Base-by-base conservation (phyloP, 495 filamentous ascomycete species). In the Glonium stellatum region DNA sequence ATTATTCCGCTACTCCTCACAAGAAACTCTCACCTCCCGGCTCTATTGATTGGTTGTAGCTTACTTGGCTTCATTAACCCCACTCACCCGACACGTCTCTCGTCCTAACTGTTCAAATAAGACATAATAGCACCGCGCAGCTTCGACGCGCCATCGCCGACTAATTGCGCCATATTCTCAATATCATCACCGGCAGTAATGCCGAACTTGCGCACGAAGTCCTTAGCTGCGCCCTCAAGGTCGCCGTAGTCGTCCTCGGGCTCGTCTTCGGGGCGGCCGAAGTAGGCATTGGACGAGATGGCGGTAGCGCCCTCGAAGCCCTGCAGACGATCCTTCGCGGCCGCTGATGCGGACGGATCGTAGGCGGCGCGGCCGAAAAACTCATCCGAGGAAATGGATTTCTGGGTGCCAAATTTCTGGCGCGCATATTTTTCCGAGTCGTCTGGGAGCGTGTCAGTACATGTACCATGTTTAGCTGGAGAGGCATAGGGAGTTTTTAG, bases 271-370 rank as follows among this genome's bases (percentile, higher is more conserved):
- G 90, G 85, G 34, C 91, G 87, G 56, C 93, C 93, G 73, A 98
- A 98, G 77, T 97, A 98, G 59, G 87, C 86, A 75, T 97, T 97
- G 53, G 88, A 93, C 11, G 90, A 96, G 71, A 98, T 98, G 53
- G 90, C 74, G 10, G 85, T 86, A 11, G 93, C 93, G 48, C 93
- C 89, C 70, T 97, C 93, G 70, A 98, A 98, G 21, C 90, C 86
- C 71, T 25, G 37, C 42, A 98, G 82, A 13, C 93, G 83, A 12
- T 81, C 76, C 75, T 93, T 92, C 53, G 93, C 91, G 77, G 97
- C 92, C 46, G 86, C 79, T 68, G 92, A 86, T 4, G 87, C 84
- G 36, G 77, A 75, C 31, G 92, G 84, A 65, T 98, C 90, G 69
- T 87, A 97, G 52, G 80, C 74, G 25, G 89, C 88, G 67, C 92